Base-by-base conservation (phyloP, 805 yeast genomes). In the Candida andamanensis region DNA sequence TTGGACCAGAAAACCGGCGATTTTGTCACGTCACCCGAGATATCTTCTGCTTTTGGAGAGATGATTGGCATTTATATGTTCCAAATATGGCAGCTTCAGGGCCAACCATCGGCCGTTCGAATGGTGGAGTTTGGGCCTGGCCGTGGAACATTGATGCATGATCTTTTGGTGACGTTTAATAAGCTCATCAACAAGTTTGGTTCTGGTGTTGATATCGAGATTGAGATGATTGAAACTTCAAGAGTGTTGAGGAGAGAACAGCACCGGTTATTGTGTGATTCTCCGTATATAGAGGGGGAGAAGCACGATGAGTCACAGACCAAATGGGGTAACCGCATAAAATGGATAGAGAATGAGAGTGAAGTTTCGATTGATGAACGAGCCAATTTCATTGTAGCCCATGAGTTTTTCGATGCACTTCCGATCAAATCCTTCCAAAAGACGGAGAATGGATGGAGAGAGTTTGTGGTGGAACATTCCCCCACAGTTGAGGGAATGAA, bases 91-190 rank as follows among this genome's bases (percentile, higher is more conserved):
- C 38, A 70, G 20, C 50, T 61, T 1, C 89, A 80, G 42, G 66
- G 72, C 17, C 61, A 52, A 26, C 79, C 84, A 0, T 24, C 45
- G n/a, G 47, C 50, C 9, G 55, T 80, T 16, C 59, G 79, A 31
- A 48, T 85, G 8, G 63, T 83, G 6, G 95, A 85, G 53, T 76
- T 84, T 53, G 95, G 95, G 0, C 95, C 95, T 0, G 95, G 95
- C 4, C 67, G 71, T 44, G 95, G 95, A 1, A 82, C 95, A 0
- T 58, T 85, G 42, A 77, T 83, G 78, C 60, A 61, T 45, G 95
- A 85, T 49, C 58, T 74, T 28, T 49, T 85, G 40, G 53, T 54
- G 9, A 58, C 70, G 1, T 68, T 78, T 47, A 61, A 67, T 31
- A 63, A 58, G 32, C 56, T 76, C 26, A 52, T 42, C 13, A 44